phyloP scores from a whole-genome alignment of 805 yeast species.

The Spencermartinsiella europaea region DNA sequence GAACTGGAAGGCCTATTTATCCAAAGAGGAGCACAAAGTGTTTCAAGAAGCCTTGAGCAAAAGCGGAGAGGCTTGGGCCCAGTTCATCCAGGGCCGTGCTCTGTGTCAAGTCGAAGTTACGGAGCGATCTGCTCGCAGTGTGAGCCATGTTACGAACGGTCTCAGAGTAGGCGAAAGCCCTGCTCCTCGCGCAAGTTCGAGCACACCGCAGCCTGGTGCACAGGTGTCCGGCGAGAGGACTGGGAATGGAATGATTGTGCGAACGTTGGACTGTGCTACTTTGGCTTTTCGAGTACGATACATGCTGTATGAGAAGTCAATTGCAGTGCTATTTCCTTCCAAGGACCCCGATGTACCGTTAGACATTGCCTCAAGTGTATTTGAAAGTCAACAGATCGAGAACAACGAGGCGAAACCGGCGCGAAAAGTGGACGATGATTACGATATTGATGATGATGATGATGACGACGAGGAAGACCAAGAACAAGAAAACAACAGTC shows the following conservation, averaged over 20 bases:
- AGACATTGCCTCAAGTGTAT: slow-evolving; percentile 22
- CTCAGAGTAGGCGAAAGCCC: neutral
- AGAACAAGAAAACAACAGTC: slow-evolving; percentile 25
- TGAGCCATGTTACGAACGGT: neutral
- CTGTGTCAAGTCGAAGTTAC: slow-evolving; percentile 21
- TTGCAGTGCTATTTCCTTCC: slow-evolving; percentile 27
- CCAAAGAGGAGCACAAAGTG: slow-evolving; percentile 34
- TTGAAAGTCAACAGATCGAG: slow-evolving; percentile 17
- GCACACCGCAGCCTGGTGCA: neutral
- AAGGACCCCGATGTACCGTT: slow-evolving; percentile 11
- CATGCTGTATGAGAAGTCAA: slow-evolving; percentile 36
- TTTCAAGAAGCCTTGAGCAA: slow-evolving; percentile 29
- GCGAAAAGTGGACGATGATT: slow-evolving; percentile 29
- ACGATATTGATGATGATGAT: slow-evolving; percentile 38
- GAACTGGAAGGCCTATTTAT: slow-evolving; percentile 34
- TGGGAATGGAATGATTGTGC: neutral
- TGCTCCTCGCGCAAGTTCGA: neutral
- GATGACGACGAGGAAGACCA: slow-evolving; percentile 26
- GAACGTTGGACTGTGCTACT: slow-evolving; percentile 29
- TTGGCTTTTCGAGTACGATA: slow-evolving; percentile 37
- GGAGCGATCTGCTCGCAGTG: neutral
- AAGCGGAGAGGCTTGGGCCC: slow-evolving; percentile 31
- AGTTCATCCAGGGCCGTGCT: slow-evolving; percentile 29
- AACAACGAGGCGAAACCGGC: neutral
- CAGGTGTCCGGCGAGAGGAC: neutral